phyloP scores from a whole-genome alignment of 2,329 filamentous ascomycete species.

The Cadophora sp. region DNA sequence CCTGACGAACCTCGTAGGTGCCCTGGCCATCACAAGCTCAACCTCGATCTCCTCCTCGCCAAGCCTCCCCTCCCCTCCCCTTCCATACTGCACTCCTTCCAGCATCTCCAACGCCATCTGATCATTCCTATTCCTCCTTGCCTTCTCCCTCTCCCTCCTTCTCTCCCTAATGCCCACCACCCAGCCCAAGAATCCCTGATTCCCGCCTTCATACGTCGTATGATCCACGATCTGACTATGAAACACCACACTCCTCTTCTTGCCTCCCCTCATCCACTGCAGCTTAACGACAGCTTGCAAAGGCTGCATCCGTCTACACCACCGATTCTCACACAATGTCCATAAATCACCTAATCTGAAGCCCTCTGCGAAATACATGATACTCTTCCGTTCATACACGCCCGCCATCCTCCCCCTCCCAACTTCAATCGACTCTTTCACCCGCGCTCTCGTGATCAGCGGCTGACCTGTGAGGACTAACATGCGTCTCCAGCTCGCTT shows the following conservation, averaged over 20 bases:
- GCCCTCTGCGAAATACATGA: slow-evolving; percentile 11
- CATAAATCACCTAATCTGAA: slow-evolving; percentile 13
- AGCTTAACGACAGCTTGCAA: not conserved
- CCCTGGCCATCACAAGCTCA: slow-evolving; percentile 1
- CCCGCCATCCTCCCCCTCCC: not conserved
- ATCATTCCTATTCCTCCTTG: not conserved
- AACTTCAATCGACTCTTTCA: slow-evolving; percentile 5
- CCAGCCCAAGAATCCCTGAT: not conserved
- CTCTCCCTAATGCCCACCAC: not conserved
- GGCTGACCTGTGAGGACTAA: not conserved
- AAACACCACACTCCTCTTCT: not conserved
- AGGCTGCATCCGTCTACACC: slow-evolving; percentile 3
- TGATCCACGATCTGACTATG: not conserved
- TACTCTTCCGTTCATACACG: not conserved
- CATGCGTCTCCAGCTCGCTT: not conserved
- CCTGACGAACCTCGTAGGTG: not conserved
- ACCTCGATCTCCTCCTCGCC: slow-evolving; percentile 1
- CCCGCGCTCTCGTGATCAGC: not conserved
- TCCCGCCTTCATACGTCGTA: not conserved
- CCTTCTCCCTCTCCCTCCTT: not conserved
- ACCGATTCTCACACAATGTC: slow-evolving; percentile 1
- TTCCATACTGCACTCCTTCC: not conserved
- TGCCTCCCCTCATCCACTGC: not conserved
- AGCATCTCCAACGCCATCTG: not conserved
- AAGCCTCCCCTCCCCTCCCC: not conserved